Evolutionary conservation across 2,329 filamentous ascomycete species (phyloP), one percentile per base, ranked within the genome.

Genomic region (Phyllosticta capitalensis): DNA sequence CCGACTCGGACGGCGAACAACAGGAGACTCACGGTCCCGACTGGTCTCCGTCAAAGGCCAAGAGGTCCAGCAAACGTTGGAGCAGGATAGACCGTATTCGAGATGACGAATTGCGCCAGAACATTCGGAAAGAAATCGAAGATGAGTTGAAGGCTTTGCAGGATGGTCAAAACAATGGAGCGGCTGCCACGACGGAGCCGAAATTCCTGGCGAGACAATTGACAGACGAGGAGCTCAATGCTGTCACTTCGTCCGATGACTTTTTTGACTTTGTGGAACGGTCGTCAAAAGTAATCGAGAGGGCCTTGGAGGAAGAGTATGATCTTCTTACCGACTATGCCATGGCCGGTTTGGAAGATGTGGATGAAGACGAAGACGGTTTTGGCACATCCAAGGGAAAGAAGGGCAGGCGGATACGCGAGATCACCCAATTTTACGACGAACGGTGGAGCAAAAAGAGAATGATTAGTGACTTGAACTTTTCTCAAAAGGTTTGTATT

Each of bases 241-340:
- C 92, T 5, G 91, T 97, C 24, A 94, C 90, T 22, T 88, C 88
- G 58, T 96, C 92, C 0, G 86, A 92, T 28, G 94, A 97, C 55
- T 99, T 99, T 70, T 81, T 94, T 62, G 90, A 95, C 66, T 99
- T 99, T 69, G 85, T 99, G 28, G 94, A 99, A 68, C 84, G 90
- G 66, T 96, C 92, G 21, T 95, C 90, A 60, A 99, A 97, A 74
- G 92, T 99, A 54, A 92, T 99, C 66, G 94, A 99, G 76, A 85
- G 94, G 68, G 92, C 94, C 5, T 51, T 61, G 28, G 94, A 97
- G 68, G 88, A 96, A 69, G 90, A 96, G 60, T 99, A 97, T 72
- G 94, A 99, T 71, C 90, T 99, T 62, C 79, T 99, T 62, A 91
- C 90, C 61, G 92, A 99, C 75, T 99, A 99, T 74, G 90, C 91